Conservation (phyloP, 495 filamentous ascomycete genomes). For the Penicillium cataractarum region DNA sequence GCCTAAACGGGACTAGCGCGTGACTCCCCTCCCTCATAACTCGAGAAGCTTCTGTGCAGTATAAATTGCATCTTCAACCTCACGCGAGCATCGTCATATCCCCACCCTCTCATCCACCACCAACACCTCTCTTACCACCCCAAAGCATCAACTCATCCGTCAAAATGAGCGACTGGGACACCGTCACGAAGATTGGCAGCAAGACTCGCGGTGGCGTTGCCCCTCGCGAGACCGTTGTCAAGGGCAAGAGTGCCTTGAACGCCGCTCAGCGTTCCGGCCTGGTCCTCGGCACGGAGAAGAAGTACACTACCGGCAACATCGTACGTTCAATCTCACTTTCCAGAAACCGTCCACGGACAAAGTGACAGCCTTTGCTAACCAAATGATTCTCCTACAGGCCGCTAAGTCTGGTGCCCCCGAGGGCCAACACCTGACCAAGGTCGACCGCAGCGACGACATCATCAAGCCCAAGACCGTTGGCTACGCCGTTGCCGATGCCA, state of each 20-base stretch:
- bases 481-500: constrained; percentile 75
- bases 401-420: constrained; percentile 64
- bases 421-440: constrained; percentile 96
- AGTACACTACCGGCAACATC: constrained; percentile 72
- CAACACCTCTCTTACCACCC: constrained; percentile 3
- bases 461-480: constrained; percentile 93
- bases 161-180: constrained; percentile 76
- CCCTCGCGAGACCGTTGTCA: constrained; percentile 81
- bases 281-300: constrained; percentile 90
- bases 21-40: constrained; percentile 34
- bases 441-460: constrained; percentile 97
- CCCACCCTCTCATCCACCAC: constrained; percentile 13
- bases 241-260: constrained; percentile 85
- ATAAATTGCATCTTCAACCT: constrained; percentile 45
- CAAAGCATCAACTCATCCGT: constrained; percentile 9
- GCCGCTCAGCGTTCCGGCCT: constrained; percentile 81
- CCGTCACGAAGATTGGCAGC: constrained; percentile 90
- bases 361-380: constrained; percentile 10
- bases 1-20: constrained; percentile 33
- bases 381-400: constrained; percentile 41
- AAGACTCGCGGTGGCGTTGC: constrained; percentile 64
- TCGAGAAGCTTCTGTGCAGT: constrained; percentile 54
- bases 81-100: constrained; percentile 34
- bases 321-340: constrained; percentile 56
- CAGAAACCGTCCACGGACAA: background rate